Percentiles rank a stretch among this genome's conserved stretches.
Evolutionary conservation across 139 green algal species (phyloP).

Genomic region (Picochlorum sp.): DNA sequence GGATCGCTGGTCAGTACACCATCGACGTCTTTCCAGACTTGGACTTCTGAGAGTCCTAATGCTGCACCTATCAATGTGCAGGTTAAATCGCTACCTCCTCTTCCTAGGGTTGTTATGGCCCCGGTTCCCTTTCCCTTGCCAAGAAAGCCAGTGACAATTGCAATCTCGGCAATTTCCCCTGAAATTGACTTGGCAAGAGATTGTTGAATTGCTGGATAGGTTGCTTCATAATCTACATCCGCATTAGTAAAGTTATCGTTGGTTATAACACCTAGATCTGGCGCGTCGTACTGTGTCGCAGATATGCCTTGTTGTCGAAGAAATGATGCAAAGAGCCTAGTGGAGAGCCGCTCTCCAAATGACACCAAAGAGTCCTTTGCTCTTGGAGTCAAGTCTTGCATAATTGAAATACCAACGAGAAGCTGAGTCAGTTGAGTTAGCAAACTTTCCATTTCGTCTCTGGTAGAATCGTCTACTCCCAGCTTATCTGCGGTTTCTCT

Average conservation of each 20-base stretch:
- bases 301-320: constrained; percentile 45
- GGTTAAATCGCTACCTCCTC: constrained; percentile 89
- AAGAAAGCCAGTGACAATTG: constrained; percentile 93
- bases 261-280: constrained; percentile 74
- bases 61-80: constrained; percentile 88
- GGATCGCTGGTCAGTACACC: constrained; percentile 94
- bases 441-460: constrained; percentile 56
- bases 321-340: constrained; percentile 85
- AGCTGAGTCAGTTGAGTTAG: constrained; percentile 77
- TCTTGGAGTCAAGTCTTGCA: constrained; percentile 84
- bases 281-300: constrained; percentile 79
- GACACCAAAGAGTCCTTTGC: constrained; percentile 89
- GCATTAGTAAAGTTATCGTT: constrained; percentile 91
- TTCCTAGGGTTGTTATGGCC: constrained; percentile 92
- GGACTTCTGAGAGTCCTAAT: constrained; percentile 68
- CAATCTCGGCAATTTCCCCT: constrained; percentile 25
- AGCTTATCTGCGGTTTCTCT: constrained; percentile 49
- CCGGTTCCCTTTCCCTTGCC: constrained; percentile 54
- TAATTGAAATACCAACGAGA: constrained; percentile 80
- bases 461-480: constrained; percentile 33
- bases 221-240: constrained; percentile 44
- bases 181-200: constrained; percentile 13
- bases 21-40: constrained; percentile 99
- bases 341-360: constrained; percentile 95
- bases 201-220: constrained; percentile 26